A percentile compares a stretch with the other conserved stretches of the same genome.
phyloP scores from a whole-genome alignment of 352 stramenopile species.

The Pythium pyrilobum region DNA sequence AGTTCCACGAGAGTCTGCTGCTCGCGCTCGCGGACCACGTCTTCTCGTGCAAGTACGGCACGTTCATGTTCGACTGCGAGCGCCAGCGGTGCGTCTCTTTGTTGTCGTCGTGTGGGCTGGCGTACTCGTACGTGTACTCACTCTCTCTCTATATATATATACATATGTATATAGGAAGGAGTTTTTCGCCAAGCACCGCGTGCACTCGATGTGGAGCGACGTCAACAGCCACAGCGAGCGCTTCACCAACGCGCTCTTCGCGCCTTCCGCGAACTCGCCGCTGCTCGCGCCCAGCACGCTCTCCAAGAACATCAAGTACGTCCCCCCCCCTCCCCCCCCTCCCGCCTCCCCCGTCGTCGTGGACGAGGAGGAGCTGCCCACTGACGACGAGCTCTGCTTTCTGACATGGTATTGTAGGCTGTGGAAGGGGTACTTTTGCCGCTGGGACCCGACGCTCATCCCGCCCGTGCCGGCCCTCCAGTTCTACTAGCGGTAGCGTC shows the following conservation, averaged over 20 bases:
- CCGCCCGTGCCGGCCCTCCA: conserved; percentile 61
- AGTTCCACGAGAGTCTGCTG: conserved; percentile 95
- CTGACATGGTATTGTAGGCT: conserved; percentile 34
- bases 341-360: not conserved
- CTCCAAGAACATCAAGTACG: conserved; percentile 87
- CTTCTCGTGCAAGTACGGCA: conserved; percentile 97
- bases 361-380: not conserved
- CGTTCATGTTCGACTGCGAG: conserved; percentile 97
- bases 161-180: conserved; percentile 50
- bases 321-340: not conserved
- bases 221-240: conserved; percentile 64
- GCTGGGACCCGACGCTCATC: conserved; percentile 75
- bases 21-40: conserved; percentile 95
- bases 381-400: not conserved
- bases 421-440: conserved; percentile 84
- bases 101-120: not conserved
- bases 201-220: conserved; percentile 78
- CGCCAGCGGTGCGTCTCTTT: conserved; percentile 52
- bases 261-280: conserved; percentile 31
- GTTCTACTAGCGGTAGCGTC: no score
- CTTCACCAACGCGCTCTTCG: conserved; percentile 67
- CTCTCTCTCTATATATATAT: not conserved
- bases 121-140: no score
- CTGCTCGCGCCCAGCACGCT: conserved; percentile 68
- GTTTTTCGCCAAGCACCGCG: conserved; percentile 69